Conservation (phyloP, 2,329 filamentous ascomycete species). For the Colletotrichum higginsianum region DNA sequence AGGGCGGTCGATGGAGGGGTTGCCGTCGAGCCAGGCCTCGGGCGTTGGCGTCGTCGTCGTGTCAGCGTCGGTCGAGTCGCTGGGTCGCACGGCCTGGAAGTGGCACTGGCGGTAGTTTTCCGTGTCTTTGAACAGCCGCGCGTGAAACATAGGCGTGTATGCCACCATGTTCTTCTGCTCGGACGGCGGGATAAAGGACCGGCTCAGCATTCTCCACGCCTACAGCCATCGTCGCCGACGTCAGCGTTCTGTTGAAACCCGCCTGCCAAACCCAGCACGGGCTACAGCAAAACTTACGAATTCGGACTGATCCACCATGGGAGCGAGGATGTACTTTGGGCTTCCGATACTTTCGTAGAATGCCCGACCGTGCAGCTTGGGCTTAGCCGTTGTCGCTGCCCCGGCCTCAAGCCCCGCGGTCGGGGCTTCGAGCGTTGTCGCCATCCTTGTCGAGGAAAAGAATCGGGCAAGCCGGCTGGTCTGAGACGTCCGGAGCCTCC, state of each 20-base stretch:
- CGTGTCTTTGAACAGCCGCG: constrained; percentile 86
- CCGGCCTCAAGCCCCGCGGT: constrained; percentile 42
- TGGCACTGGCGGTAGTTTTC: constrained; percentile 82
- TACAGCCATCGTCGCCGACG: constrained; percentile 53
- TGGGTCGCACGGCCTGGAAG: constrained; percentile 77
- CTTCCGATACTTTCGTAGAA: constrained; percentile 97
- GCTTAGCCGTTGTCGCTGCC: constrained; percentile 20
- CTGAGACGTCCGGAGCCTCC: constrained; percentile 32
- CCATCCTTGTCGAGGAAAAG: constrained; percentile 42
- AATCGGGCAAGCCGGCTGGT: constrained; percentile 39
- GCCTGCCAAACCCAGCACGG: constrained; percentile 15
- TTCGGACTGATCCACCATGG: constrained; percentile 99
- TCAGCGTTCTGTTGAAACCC: not conserved
- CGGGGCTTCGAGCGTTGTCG: constrained; percentile 50
- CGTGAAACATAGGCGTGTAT: constrained; percentile 97
- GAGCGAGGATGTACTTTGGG: constrained; percentile 90
- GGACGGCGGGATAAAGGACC: constrained; percentile 85
- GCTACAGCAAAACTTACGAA: constrained; percentile 75
- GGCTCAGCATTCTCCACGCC: constrained; percentile 97
- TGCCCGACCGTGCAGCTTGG: constrained; percentile 84
- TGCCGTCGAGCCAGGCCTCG: constrained; percentile 83
- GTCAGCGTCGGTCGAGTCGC: constrained; percentile 42
- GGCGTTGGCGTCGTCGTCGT: constrained; percentile 13
- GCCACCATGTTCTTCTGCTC: constrained; percentile 79
- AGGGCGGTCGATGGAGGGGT: constrained; percentile 86